Evolutionary conservation across 139 green algal genomes (phyloP), one percentile per base, ranked within the genome.

Genomic region (Tetradesmus lagerheimii): DNA sequence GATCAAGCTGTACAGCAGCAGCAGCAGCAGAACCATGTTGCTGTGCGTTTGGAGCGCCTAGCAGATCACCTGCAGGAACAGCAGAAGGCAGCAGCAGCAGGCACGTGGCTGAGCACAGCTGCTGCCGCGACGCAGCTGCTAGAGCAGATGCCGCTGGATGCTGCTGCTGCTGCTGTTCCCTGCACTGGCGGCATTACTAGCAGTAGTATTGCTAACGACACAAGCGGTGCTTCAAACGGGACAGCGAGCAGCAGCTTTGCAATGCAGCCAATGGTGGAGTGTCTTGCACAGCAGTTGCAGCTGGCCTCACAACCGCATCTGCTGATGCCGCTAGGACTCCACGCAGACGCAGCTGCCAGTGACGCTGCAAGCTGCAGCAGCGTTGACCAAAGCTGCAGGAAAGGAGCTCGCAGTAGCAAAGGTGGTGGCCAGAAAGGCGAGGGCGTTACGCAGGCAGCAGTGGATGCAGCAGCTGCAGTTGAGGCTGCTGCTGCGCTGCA

Each of bases 391-490:
- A 0, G 12, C 76, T 29, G 37, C 76, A 53, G n/a, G 67, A 38
- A 37, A 37, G n/a, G n/a, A n/a, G 20, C 11, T n/a, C 67, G 23
- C 67, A 29, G 27, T 43, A 67, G 79, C 57, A 71, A 6, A 23
- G 57, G 23, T 27, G 25, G 57, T 43, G 23, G 25, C 43, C 67
- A 43, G 0, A 64, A 34, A 66, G 38, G 38, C 27, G 43, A 34
- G 25, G 50, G 41, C 9, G 35, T 41, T 57, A 45, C 29, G 25
- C 79, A 31, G 29, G 31, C 83, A 31, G 83, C 83, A n/a, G 64
- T 29, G 27, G 83, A 62, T 39, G 83, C 83, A 29, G 83, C 38
- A 64, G 83, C 64, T 34, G 83, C 83, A 38, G 83, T 88, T 8
- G 83, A 38, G 34, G 64, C 83, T 23, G 83, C 83, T 37, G 83